Base-by-base conservation (phyloP, 768 basidiomycete genomes). In the Porpolomopsis calyptriformis region DNA sequence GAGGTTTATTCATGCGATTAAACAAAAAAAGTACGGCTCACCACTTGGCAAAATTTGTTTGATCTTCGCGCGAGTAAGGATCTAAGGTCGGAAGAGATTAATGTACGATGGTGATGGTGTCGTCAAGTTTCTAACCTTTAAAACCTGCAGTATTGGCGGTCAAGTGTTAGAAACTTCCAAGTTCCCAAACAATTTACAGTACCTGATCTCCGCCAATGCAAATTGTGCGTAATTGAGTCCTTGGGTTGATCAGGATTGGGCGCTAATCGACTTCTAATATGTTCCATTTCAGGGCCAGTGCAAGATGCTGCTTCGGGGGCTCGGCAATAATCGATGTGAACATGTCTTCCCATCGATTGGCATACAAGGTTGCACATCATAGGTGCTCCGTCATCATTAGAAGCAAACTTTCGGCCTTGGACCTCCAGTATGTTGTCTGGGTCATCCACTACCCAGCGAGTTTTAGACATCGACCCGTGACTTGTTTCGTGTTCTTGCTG, bases 291-390 rank as follows among this genome's bases (percentile, higher is more conserved):
- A 3, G 36, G 29, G 1, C 60, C 51, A 1, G 65, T 69, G 2
- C 57, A 60, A 55, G 80, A 80, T 3, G 52, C 43, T 0, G 55
- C 55, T 9, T 48, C 57, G n/a, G 62, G 53, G 31, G 64, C 61
- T 1, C 76, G 69, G 52, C 79, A 81, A 46, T 71, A 74, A 50
- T 73, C 76, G 27, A 80, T 59, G 54, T 81, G 79, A 1, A 62
- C 61, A 42, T 81, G 79, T 16, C 80, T 59, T 0, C 78, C 79
- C 59, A 79, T 63, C 11, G 71, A 60, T 1, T 68, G 64, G 50
- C 77, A 81, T 23, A 76, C 56, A 16, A 79, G 62, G 38, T 68
- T 78, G 53, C 80, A 80, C 65, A 80, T 66, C 74, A 80, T 76
- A 0, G 78, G 78, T 0, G 76, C 77, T 6, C 79, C 77, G 36